Conservation (phyloP, 768 basidiomycete genomes). For the Naganishia onofrii region DNA sequence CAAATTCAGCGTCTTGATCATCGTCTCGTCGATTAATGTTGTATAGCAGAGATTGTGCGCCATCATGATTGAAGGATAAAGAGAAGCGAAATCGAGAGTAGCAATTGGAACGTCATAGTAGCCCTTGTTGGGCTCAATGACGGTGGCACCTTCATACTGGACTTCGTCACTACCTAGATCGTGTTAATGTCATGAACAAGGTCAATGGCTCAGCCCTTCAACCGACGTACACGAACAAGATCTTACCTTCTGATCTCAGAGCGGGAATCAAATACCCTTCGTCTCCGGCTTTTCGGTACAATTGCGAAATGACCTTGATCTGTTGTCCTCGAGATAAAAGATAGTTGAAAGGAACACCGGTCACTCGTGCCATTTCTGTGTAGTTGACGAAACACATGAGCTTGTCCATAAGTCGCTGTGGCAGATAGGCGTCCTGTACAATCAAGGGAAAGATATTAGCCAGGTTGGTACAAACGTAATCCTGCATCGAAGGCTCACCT, state of each 20-base stretch:
- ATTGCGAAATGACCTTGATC: slow-evolving; percentile 95
- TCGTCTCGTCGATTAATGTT: slow-evolving; percentile 77
- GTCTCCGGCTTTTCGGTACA: slow-evolving; percentile 86
- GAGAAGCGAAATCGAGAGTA: slow-evolving; percentile 94
- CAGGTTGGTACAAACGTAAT: not conserved
- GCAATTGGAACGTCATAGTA: slow-evolving; percentile 97
- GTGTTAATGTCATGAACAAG: not conserved
- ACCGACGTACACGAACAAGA: not conserved
- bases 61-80: slow-evolving; percentile 99
- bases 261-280: slow-evolving; percentile 87
- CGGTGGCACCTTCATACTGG: slow-evolving; percentile 97
- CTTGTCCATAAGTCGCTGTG: slow-evolving; percentile 92
- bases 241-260: slow-evolving; percentile 73
- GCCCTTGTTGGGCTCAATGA: slow-evolving; percentile 93
- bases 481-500: slow-evolving; percentile 59
- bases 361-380: slow-evolving; percentile 98
- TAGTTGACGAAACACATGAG: slow-evolving; percentile 99
- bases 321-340: slow-evolving; percentile 91
- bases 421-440: slow-evolving; percentile 89
- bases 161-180: slow-evolving; percentile 73
- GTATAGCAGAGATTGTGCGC: slow-evolving; percentile 99
- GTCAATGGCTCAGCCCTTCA: not conserved
- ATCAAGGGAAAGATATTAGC: too few species aligned
- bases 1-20: slow-evolving; percentile 72
- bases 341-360: slow-evolving; percentile 98